A percentile compares a stretch with the other conserved stretches of the same genome.
These are phyloP conservation scores for Xylariaceae sp. DNA, from an alignment of 2,329 filamentous ascomycete species.

Conservation along the genomic window DNA sequence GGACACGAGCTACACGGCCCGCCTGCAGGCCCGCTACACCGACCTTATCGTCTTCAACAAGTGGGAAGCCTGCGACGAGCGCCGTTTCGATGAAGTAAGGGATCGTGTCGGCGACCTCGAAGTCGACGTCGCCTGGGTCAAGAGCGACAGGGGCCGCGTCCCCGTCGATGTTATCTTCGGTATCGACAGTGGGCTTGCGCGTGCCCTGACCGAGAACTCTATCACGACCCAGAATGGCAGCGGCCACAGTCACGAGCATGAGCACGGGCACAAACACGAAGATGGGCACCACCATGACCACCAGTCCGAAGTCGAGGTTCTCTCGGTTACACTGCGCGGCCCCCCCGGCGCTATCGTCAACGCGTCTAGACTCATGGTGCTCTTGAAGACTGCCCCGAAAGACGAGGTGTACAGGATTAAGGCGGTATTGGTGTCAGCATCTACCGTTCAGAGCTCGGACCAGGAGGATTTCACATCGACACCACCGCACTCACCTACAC, in stretches of 20 bases:
- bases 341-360: constrained; percentile 51
- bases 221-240: constrained; percentile 41
- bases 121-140: constrained; percentile 80
- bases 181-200: constrained; percentile 80
- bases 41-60: constrained; percentile 93
- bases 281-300: constrained; percentile 51
- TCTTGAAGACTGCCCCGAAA: constrained; percentile 79
- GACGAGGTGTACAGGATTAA: constrained; percentile 98
- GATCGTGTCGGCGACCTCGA: constrained; percentile 83
- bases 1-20: constrained; percentile 86
- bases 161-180: constrained; percentile 82
- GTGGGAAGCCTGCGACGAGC: constrained; percentile 79
- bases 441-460: constrained; percentile 56
- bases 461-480: constrained; percentile 48
- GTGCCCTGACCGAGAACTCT: constrained; percentile 52
- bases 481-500: constrained; percentile 32
- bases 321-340: constrained; percentile 75
- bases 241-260: constrained; percentile 45
- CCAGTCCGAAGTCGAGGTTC: constrained; percentile 90
- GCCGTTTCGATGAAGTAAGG: constrained; percentile 75
- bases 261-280: constrained; percentile 42
- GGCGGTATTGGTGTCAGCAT: constrained; percentile 60
- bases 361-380: constrained; percentile 65
- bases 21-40: constrained; percentile 86
- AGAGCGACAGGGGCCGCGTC: constrained; percentile 81